Percentiles rank a stretch among this genome's conserved stretches.
Evolutionary conservation across 176 grass and related monocot genomes (phyloP).

Genomic region (Musa schizocarpa): DNA sequence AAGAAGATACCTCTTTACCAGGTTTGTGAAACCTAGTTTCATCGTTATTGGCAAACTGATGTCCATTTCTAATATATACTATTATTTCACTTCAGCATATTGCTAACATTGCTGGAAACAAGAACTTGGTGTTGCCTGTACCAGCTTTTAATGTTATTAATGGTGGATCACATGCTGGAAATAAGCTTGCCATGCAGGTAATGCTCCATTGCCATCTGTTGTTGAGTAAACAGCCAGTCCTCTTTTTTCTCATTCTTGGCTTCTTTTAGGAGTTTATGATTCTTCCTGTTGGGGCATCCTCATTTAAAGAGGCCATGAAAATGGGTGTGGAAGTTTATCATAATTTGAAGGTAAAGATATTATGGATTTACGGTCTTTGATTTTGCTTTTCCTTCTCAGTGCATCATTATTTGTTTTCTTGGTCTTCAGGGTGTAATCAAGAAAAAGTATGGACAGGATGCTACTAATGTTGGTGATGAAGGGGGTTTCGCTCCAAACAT

Average conservation of each 20-base stretch:
- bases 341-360: conserved; percentile 56
- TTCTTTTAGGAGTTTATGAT: conserved; percentile 87
- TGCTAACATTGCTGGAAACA: conserved; percentile 83
- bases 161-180: conserved; percentile 88
- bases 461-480: conserved; percentile 94
- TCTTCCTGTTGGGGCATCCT: conserved; percentile 77
- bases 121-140: conserved; percentile 58
- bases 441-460: conserved; percentile 97
- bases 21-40: conserved; percentile 29
- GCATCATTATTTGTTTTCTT: background rate
- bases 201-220: background rate
- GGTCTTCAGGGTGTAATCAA: conserved; percentile 62
- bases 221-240: conserved; percentile 6
- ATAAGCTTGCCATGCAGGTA: conserved; percentile 90
- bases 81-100: conserved; percentile 43
- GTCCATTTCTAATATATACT: background rate
- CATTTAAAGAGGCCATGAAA: conserved; percentile 96
- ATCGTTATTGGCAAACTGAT: background rate
- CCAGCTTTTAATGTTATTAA: conserved; percentile 98
- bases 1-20: conserved; percentile 88
- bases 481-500: conserved; percentile 97
- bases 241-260: background rate
- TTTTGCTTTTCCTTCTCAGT: background rate
- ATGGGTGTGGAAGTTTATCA: conserved; percentile 97
- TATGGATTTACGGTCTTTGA: background rate